Evolutionary conservation across 2,329 filamentous ascomycete genomes (phyloP).

Genomic region (Periconia sp.): DNA sequence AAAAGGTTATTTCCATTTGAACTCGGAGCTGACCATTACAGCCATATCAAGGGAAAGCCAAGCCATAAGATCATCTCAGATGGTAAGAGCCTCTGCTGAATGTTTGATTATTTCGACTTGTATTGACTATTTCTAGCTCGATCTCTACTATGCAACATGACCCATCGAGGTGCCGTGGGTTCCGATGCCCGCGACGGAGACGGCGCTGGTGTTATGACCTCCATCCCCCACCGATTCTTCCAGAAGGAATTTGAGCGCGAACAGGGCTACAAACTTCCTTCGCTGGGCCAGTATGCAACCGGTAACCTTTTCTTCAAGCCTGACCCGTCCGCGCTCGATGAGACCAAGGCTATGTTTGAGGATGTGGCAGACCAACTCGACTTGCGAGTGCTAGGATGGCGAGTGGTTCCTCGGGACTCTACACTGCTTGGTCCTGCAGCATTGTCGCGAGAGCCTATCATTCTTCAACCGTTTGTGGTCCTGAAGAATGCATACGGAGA

Average conservation of each 20-base stretch:
- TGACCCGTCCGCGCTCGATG: conserved; percentile 84
- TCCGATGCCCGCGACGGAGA: conserved; percentile 98
- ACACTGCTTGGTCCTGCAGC: conserved; percentile 91
- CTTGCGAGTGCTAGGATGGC: conserved; percentile 92
- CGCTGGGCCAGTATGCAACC: conserved; percentile 90
- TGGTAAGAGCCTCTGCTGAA: conserved; percentile 65
- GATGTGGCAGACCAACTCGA: conserved; percentile 88
- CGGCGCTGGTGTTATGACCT: conserved; percentile 99
- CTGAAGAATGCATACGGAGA: conserved; percentile 82
- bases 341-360: conserved; percentile 92
- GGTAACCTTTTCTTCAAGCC: conserved; percentile 99
- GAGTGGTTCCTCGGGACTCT: conserved; percentile 92
- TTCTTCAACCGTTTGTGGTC: conserved; percentile 94
- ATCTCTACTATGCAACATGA: conserved; percentile 99
- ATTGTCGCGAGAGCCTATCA: conserved; percentile 90
- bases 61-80: conserved; percentile 99
- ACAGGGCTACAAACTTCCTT: conserved; percentile 84
- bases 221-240: conserved; percentile 97
- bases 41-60: conserved; percentile 94
- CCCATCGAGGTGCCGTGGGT: conserved; percentile 96
- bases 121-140: too few relatives aligned
- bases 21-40: conserved; percentile 49
- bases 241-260: conserved; percentile 97
- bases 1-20: background rate
- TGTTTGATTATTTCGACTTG: conserved; percentile 34